Percentiles rank a stretch among this genome's conserved stretches.
phyloP scores from a whole-genome alignment of 2,329 filamentous ascomycete genomes.

The Pseudopyricularia javanii region DNA sequence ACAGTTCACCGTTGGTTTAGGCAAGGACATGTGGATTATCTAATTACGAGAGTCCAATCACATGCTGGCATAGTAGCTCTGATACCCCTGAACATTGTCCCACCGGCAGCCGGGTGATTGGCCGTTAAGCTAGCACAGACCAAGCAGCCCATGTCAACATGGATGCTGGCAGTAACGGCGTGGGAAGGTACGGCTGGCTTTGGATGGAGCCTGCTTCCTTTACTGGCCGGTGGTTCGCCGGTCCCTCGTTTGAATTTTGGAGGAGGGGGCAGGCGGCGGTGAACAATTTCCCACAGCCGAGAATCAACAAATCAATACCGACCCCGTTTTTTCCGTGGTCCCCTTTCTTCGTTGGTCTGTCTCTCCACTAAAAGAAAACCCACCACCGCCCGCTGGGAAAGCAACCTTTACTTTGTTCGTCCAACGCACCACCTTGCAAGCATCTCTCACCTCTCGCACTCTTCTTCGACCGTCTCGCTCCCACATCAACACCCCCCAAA shows the following conservation, averaged over 20 bases:
- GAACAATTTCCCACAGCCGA: conserved; percentile 1
- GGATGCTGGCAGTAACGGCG: background rate
- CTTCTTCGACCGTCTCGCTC: background rate
- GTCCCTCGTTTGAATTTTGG: background rate
- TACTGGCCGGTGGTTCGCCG: background rate
- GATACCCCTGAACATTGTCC: background rate
- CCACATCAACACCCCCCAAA: background rate
- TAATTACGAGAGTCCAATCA: background rate
- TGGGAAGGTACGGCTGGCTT: background rate
- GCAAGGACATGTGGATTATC: background rate
- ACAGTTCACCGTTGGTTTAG: background rate
- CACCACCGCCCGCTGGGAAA: background rate
- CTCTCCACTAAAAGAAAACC: conserved; percentile 2
- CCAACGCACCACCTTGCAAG: conserved; percentile 28
- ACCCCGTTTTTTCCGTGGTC: conserved; percentile 2
- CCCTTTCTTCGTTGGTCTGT: background rate
- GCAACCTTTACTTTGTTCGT: conserved; percentile 10
- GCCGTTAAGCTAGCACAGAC: background rate
- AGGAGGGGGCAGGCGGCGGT: background rate
- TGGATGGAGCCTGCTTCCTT: background rate
- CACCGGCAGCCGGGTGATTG: background rate
- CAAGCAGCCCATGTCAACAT: conserved; percentile 2
- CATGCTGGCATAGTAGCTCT: background rate
- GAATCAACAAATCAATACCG: conserved; percentile 2
- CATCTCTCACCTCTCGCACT: conserved; percentile 7